A percentile compares a stretch with the other conserved stretches of the same genome.
phyloP scores from a whole-genome alignment of 768 basidiomycete species.

The Thelephora aurantiotincta region DNA sequence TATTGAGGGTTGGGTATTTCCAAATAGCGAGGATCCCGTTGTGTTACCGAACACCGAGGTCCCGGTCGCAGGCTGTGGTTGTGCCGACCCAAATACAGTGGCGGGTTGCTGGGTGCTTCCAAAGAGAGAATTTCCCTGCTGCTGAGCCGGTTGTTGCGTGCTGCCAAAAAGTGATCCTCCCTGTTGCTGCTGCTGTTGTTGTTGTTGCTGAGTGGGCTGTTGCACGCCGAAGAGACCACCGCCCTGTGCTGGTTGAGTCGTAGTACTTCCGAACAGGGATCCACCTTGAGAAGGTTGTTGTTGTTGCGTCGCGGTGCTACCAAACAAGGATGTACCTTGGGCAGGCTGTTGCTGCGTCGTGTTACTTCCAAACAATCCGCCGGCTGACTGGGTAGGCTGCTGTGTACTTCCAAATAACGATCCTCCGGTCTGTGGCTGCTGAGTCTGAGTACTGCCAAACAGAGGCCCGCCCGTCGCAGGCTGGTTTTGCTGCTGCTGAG shows the following conservation, averaged over 20 bases:
- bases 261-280: slow-evolving; percentile 9
- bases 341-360: slow-evolving; percentile 12
- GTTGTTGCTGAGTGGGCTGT: slow-evolving; percentile 14
- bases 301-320: slow-evolving; percentile 13
- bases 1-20: slow-evolving; percentile 6
- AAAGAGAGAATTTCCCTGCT: slow-evolving; percentile 15
- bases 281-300: slow-evolving; percentile 10
- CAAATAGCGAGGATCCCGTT: not conserved
- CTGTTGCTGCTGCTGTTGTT: slow-evolving; percentile 15
- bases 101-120: slow-evolving; percentile 10
- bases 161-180: slow-evolving; percentile 10
- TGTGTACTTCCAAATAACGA: slow-evolving; percentile 3
- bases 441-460: slow-evolving; percentile 10
- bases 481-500: slow-evolving; percentile 13
- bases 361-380: slow-evolving; percentile 20
- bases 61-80: not conserved
- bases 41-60: slow-evolving; percentile 4
- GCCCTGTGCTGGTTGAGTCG: slow-evolving; percentile 4
- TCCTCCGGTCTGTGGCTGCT: slow-evolving; percentile 7
- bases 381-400: slow-evolving; percentile 4
- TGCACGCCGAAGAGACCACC: slow-evolving; percentile 8
- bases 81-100: slow-evolving; percentile 2
- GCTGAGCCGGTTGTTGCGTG: slow-evolving; percentile 5
- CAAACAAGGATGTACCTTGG: slow-evolving; percentile 20
- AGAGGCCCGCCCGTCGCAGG: slow-evolving; percentile 8